Evolutionary conservation across 2,329 filamentous ascomycete genomes (phyloP).

Genomic region (Fusarium mundagurra): DNA sequence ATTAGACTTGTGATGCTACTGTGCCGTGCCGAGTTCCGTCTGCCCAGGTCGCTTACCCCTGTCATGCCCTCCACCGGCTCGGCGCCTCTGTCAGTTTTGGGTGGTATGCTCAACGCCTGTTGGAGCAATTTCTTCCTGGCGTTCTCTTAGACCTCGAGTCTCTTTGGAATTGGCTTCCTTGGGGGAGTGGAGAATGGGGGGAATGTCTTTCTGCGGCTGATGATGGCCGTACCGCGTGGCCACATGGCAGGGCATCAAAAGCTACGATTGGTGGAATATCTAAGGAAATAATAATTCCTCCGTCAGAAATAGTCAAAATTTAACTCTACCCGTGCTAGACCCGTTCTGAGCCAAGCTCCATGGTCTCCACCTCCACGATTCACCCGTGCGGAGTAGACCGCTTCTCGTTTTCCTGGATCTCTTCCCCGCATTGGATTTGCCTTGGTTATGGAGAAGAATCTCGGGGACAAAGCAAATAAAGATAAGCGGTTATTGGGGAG

Average conservation of each 20-base stretch:
- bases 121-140: conserved; percentile 7
- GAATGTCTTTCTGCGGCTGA: conserved; percentile 14
- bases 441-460: conserved; percentile 18
- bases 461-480: conserved; percentile 16
- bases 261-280: conserved; percentile 26
- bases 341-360: conserved; percentile 6
- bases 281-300: conserved; percentile 1
- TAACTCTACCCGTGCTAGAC: conserved; percentile 21
- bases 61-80: conserved; percentile 29
- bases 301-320: conserved; percentile 2
- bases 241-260: neutral
- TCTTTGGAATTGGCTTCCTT: conserved; percentile 9
- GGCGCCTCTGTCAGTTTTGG: conserved; percentile 29
- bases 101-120: conserved; percentile 9
- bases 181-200: conserved; percentile 33
- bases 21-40: conserved; percentile 37
- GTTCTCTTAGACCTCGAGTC: neutral
- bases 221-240: conserved; percentile 13
- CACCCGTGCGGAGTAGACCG: conserved; percentile 35
- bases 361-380: conserved; percentile 26
- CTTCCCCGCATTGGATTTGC: conserved; percentile 28
- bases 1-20: conserved; percentile 6
- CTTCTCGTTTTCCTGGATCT: conserved; percentile 13
- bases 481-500: neutral
- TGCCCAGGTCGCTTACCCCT: conserved; percentile 21